Base-by-base conservation (phyloP, 331 rosid genomes). In the Erythrophleum ivorense region DNA sequence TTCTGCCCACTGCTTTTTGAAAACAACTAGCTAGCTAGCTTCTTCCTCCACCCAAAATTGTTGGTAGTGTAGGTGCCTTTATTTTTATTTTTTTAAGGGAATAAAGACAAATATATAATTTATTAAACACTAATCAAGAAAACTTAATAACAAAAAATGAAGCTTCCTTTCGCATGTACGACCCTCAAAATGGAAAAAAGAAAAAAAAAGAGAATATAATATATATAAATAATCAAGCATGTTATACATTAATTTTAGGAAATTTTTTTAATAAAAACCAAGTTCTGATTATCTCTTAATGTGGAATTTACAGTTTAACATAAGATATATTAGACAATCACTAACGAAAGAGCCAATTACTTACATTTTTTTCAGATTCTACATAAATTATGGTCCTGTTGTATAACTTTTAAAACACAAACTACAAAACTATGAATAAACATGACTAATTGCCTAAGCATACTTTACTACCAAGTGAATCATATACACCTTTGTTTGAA, bases 1-100 rank as follows among this genome's bases (percentile, higher is more conserved):
- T 86, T 79, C 85, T 87, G 88, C 89, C 92, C 87, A 21, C 89
- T 83, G 85, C 90, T 86, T 87, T 87, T 38, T 11, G 40, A 80
- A 84, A 82, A 69, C 82, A 89, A 78, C 79, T 36, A 64, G 29
- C 49, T 65, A 34, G 71, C 71, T 78, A 49, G 75, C 71, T 71
- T 71, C 85, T 13, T 33, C 60, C 60, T 40, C 89, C 89, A 84
- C 86, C 86, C 70, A 88, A 71, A 54, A 59, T 41, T 86, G 79
- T 29, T 78, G 71, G 71, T 83, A 9, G 55, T 70, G 70, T 73
- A 18, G 82, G 21, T 78, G 64, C 75, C 18, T 72, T 33, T 5
- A 6, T 43, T 55, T 45, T 34, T 24, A 43, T 48, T 50, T 62
- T 64, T 73, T 38, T 18, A 43, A 24, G 38, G 45, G 82, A 82